phyloP scores from a whole-genome alignment of 176 grass and related monocot genomes.

The Miscanthus lutarioriparius region DNA sequence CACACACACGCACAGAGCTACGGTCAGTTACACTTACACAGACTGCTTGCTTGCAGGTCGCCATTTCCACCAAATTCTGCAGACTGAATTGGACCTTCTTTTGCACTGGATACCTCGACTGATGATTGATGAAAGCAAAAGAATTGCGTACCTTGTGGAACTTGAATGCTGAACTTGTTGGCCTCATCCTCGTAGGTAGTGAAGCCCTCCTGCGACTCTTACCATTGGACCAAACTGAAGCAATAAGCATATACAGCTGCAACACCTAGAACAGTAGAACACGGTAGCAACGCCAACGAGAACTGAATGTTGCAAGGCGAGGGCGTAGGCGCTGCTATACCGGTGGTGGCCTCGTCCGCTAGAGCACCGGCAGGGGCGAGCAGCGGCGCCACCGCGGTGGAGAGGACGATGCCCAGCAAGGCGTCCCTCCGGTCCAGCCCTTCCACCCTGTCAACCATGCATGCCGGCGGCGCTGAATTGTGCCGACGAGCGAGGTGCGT shows the following conservation, averaged over 20 bases:
- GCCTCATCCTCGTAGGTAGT: slow-evolving; percentile 63
- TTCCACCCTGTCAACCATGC: not conserved
- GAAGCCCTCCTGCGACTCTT: slow-evolving; percentile 63
- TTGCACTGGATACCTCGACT: too few species aligned
- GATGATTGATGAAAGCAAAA: not conserved
- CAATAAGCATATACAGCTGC: not conserved
- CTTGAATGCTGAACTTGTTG: slow-evolving; percentile 68
- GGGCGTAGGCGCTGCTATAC: not conserved
- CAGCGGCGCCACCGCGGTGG: slow-evolving; percentile 33
- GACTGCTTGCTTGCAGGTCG: too few species aligned
- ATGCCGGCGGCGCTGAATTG: not conserved
- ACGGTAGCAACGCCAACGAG: not conserved
- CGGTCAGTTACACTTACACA: not conserved
- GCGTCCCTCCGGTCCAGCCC: slow-evolving; percentile 54
- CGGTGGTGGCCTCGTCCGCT: slow-evolving; percentile 51
- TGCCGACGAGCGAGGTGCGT: not conserved
- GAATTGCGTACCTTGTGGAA: slow-evolving; percentile 62
- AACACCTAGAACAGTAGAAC: too few species aligned
- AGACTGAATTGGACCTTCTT: not conserved
- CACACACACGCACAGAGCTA: not conserved
- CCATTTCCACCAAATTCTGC: not conserved
- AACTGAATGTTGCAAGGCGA: not conserved
- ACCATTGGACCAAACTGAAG: not conserved
- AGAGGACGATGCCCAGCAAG: slow-evolving; percentile 51
- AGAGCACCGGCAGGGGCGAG: slow-evolving; percentile 33